Base-by-base conservation (phyloP, 805 yeast genomes). In the Naumovozyma baii region DNA sequence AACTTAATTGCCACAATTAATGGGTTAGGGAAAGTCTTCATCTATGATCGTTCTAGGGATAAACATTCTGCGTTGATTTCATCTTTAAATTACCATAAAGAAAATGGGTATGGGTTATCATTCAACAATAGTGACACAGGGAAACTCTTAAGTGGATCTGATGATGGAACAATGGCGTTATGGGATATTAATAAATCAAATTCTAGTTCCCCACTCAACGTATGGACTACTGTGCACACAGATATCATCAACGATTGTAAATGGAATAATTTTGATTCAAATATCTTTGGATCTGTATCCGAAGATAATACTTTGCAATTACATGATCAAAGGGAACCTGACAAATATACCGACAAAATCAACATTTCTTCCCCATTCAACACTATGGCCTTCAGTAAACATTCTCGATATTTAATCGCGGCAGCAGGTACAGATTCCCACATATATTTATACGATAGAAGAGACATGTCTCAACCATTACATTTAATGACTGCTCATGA, bases 401-500 rank as follows among this genome's bases (percentile, higher is more conserved):
- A 74, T 50, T 73, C 85, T 1, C 49, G 61, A 3, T 69, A 82
- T 51, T 58, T 83, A 33, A 56, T 78, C 31, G 86, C 86, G 0
- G 69, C 80, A 3, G 92, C 88, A 5, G 78, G 83, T 39, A 73
- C 77, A 29, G 83, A 80, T 52, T 70, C 83, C 5, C 76, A 77
- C 43, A 72, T 82, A 30, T 74, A 74, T 40, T 56, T 83, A n/a
- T 72, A 78, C 44, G 92, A 83, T 52, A 50, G 74, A 28, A 68
- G 92, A 51, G 66, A 67, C 33, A 50, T 74, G 1, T 62, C 65
- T 3, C 63, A 69, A 18, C 50, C 59, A 5, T 65, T 83, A 9
- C 92, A 83, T 55, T 70, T 80, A 3, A 80, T 83, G 78, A 69
- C 79, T 74, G 92, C 92, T 1, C 96, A 86, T 51, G 76, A 80